Conservation (phyloP, 805 yeast species). For the Starmerella powellii region DNA sequence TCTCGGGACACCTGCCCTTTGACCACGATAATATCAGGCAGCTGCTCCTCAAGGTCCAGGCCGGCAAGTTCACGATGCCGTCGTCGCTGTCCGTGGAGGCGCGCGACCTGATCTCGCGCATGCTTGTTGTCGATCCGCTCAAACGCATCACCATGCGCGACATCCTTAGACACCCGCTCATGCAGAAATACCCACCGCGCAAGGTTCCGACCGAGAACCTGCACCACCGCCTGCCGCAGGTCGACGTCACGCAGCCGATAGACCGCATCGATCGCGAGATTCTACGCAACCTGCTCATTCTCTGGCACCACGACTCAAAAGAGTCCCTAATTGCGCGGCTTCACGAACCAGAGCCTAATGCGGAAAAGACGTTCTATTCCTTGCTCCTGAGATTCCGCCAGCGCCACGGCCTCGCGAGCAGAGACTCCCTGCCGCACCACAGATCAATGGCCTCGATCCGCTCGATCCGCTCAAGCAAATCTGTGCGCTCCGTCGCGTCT, state of each 20-base stretch:
- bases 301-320: constrained; percentile 68
- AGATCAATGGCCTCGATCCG: constrained; percentile 16
- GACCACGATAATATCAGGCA: constrained; percentile 92
- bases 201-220: constrained; percentile 20
- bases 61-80: constrained; percentile 79
- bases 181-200: constrained; percentile 47
- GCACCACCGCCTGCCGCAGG: constrained; percentile 5
- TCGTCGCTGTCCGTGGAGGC: constrained; percentile 70
- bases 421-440: constrained; percentile 12
- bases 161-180: constrained; percentile 68
- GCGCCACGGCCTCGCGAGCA: constrained; percentile 37
- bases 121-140: constrained; percentile 72
- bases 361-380: constrained; percentile 74
- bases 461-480: constrained; percentile 18
- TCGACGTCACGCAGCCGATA: constrained; percentile 29
- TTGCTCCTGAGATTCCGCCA: constrained; percentile 59
- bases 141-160: constrained; percentile 67
- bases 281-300: constrained; percentile 58
- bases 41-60: constrained; percentile 77
- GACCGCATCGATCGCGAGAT: constrained; percentile 62
- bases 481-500: constrained; percentile 17
- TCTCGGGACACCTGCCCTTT: constrained; percentile 92
- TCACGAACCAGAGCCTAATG: constrained; percentile 43
- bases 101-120: constrained; percentile 64
- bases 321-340: constrained; percentile 42